A percentile compares a stretch with the other conserved stretches of the same genome.
These are phyloP conservation scores for Venturia nashicola DNA, from an alignment of 2,329 filamentous ascomycete species.

Conservation along the genomic window DNA sequence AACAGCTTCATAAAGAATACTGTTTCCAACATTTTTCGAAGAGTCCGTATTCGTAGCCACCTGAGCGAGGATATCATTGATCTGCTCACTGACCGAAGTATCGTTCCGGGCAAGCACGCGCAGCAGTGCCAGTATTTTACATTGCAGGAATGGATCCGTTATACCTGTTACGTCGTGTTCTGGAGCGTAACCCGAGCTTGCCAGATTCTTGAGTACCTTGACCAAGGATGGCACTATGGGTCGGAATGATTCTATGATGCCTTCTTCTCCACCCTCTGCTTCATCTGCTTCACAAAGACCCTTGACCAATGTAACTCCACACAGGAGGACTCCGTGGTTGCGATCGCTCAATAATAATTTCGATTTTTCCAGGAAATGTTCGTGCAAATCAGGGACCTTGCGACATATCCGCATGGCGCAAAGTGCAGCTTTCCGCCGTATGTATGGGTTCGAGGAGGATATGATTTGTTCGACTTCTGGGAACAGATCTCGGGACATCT, in stretches of 20 bases:
- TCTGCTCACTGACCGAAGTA: conserved; percentile 79
- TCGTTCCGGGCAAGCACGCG: conserved; percentile 81
- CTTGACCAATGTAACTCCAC: conserved; percentile 78
- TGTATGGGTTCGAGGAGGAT: conserved; percentile 94
- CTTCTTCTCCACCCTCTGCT: conserved; percentile 78
- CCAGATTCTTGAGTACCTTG: conserved; percentile 80
- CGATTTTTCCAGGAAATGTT: conserved; percentile 93
- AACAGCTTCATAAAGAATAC: conserved; percentile 94
- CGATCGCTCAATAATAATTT: conserved; percentile 78
- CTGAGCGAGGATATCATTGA: conserved; percentile 96
- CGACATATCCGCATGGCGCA: conserved; percentile 98
- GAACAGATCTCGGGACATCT: conserved; percentile 97
- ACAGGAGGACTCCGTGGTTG: conserved; percentile 91
- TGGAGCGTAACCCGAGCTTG: conserved; percentile 89
- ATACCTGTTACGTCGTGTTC: conserved; percentile 98
- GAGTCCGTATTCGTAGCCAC: conserved; percentile 97
- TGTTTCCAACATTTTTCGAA: conserved; percentile 96
- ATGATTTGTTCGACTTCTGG: conserved; percentile 87
- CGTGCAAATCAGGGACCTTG: conserved; percentile 93
- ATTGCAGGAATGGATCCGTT: conserved; percentile 93
- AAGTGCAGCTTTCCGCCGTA: conserved; percentile 90
- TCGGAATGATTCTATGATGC: conserved; percentile 81
- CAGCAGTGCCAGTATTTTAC: conserved; percentile 83
- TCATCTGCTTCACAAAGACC: conserved; percentile 94
- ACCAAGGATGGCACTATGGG: conserved; percentile 76